Evolutionary conservation across 1,284 basidiomycete genomes (phyloP), one percentile per base, ranked within the genome.

Genomic region (Ceratobasidium sp.): DNA sequence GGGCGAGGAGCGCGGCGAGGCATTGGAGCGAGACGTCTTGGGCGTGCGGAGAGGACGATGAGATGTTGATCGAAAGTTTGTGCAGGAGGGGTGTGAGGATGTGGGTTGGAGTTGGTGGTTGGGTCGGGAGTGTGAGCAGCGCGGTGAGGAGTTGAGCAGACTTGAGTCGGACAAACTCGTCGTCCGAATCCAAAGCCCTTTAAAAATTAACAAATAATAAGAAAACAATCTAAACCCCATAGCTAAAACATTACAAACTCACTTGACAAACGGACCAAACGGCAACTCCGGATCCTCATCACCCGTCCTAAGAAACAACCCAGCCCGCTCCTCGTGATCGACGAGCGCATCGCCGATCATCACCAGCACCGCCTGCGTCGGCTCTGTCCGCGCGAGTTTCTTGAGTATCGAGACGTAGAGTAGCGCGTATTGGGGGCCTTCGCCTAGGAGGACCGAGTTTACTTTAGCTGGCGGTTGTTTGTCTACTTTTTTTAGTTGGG

Each of bases 91-190:
- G 90, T 54, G 89, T 88, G 1, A 95, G 84, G 64, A 92, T 88
- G 68, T 90, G 70, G 28, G 89, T 20, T 84, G 86, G 82, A 86
- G 91, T 42, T 33, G 71, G 33, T 28, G 54, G n/a, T 13, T 68
- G 59, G 46, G 76, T 48, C 52, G 26, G 40, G 23, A 68, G 40
- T 42, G 61, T 91, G 70, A 98, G 89, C 38, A 99, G 89, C 23
- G 96, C 89, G 0, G 96, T 95, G 65, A 98, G 87, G 81, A 99
- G 94, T 82, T 97, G 94, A 0, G 94, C 89, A 33, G 94, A 89
- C 83, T 97, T 98, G 79, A 98, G 88, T 82, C 97, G 95, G 40
- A 96, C 92, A 81, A 98, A 98, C 83, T 98, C 96, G 83, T 99
- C 97, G 81, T 93, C 92, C 50, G 94, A 92, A 54, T 96, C 93